phyloP scores from a whole-genome alignment of 108 stramenopile genomes.

The Hondaea fermentalgiana region DNA sequence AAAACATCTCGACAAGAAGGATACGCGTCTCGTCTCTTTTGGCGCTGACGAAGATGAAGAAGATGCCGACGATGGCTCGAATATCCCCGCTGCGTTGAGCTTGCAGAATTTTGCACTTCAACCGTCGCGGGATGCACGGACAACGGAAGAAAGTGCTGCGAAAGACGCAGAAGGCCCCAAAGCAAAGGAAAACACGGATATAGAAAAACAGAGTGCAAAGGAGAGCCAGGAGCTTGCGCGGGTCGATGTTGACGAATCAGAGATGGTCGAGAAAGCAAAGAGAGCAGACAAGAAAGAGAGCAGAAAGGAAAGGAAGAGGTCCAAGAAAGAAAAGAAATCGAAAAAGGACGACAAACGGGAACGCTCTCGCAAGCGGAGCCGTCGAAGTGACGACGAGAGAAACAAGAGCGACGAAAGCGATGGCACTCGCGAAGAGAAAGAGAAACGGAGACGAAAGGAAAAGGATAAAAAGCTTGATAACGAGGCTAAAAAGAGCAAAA shows the following conservation, averaged over 20 bases:
- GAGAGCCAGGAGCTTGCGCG: not conserved
- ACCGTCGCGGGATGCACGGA: not conserved
- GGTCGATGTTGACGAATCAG: not conserved
- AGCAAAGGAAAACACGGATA: no score
- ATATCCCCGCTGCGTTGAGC: not conserved
- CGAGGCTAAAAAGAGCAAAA: not conserved
- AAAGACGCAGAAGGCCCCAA: not conserved
- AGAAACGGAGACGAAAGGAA: not conserved
- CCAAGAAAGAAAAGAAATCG: not conserved
- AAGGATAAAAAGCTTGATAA: not conserved
- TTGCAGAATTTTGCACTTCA: not conserved
- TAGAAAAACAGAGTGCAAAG: not conserved
- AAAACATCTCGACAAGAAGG: conserved; percentile 32
- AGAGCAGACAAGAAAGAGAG: not conserved
- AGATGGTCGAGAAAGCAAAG: not conserved
- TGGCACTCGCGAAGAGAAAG: not conserved
- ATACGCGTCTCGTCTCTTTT: conserved; percentile 73
- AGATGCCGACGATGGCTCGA: conserved; percentile 23
- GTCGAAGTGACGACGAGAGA: not conserved
- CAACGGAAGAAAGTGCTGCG: not conserved
- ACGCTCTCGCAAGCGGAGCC: not conserved
- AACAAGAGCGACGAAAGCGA: not conserved
- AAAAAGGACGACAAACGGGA: not conserved
- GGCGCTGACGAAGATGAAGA: conserved; percentile 57
- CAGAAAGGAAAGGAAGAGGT: not conserved